Base-by-base conservation (phyloP, 1,284 basidiomycete genomes). In the Xerocomus amazonicus region DNA sequence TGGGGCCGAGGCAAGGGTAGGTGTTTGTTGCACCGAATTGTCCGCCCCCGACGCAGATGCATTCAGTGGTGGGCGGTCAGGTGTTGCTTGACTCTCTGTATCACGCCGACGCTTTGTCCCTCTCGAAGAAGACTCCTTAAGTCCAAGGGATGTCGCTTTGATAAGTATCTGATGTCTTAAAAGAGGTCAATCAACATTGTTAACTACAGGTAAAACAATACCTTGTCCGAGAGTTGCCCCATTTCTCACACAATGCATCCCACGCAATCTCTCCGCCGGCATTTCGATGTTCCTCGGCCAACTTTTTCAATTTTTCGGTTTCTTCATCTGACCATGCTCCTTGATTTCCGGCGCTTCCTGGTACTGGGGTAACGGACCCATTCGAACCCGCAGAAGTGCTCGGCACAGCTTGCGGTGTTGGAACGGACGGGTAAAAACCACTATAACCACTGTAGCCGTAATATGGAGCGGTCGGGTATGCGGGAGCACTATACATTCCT, bases 261-360 rank as follows among this genome's bases (percentile, higher is more conserved):
- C 87, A 90, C 45, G 86, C 82, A 40, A 83, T 80, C 56, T 87
- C 65, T 9, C 82, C 81, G 8, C 59, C 59, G 6, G 70, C 70
- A 33, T 70, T 68, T 54, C 73, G 75, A 59, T 81, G 82, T 49
- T 86, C 79, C 54, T 88, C 87, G 0, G 82, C 79, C 26, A 90
- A 61, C 45, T 74, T 78, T 65, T 75, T 83, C 52, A 90, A 61
- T 38, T 77, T 74, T 52, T 86, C 83, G 0, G 78, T 79, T 60
- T 90, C 87, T 52, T 86, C 84, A 6, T 87, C 83, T 3, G 83
- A 80, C 87, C 87, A 90, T 9, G 83, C 75, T 0, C 86, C 86
- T 51, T 83, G 82, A 46, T 80, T 81, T 17, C 77, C 77, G 12
- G 73, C 74, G 38, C 66, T 71, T 27, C 70, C 71, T 1, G 72